Evolutionary conservation across 208 protist species (phyloP).

Genomic region (Trypanosoma melophagium): DNA sequence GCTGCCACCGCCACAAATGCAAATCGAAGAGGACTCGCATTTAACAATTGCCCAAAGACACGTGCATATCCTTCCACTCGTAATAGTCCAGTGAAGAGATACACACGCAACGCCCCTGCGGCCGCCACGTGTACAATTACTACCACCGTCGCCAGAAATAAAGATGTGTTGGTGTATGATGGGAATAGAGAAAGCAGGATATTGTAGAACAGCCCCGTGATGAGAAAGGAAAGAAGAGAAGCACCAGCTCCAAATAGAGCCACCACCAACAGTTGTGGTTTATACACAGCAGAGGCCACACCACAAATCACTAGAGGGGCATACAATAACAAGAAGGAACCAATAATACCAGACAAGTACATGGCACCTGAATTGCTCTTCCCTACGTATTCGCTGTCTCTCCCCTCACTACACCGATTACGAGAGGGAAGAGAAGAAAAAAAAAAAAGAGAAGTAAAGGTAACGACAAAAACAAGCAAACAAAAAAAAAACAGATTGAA

Average conservation of each 20-base stretch:
- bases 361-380: too few species aligned
- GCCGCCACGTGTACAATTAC: constrained; percentile 31
- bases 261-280: constrained; percentile 20
- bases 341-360: constrained; percentile 22
- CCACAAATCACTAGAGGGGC: constrained; percentile 2
- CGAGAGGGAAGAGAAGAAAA: too few species aligned
- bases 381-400: neutral
- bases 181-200: constrained; percentile 11
- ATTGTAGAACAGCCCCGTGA: too few species aligned
- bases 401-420: too few species aligned
- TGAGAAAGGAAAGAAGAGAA: constrained; percentile 21
- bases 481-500: too few species aligned
- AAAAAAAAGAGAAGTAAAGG: too few species aligned
- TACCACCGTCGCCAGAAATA: constrained; percentile 10
- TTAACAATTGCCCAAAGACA: constrained; percentile 34
- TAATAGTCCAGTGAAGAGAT: constrained; percentile 31
- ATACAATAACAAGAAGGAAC: constrained; percentile 24
- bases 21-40: constrained; percentile 42
- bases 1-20: constrained; percentile 43
- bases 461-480: too few species aligned
- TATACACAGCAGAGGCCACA: neutral
- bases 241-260: constrained; percentile 16
- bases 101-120: constrained; percentile 26
- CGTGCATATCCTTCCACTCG: constrained; percentile 33
- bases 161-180: neutral